Percentiles rank a stretch among this genome's conserved stretches.
phyloP scores from a whole-genome alignment of 2,329 filamentous ascomycete species.

The Trichophyton rubrum region DNA sequence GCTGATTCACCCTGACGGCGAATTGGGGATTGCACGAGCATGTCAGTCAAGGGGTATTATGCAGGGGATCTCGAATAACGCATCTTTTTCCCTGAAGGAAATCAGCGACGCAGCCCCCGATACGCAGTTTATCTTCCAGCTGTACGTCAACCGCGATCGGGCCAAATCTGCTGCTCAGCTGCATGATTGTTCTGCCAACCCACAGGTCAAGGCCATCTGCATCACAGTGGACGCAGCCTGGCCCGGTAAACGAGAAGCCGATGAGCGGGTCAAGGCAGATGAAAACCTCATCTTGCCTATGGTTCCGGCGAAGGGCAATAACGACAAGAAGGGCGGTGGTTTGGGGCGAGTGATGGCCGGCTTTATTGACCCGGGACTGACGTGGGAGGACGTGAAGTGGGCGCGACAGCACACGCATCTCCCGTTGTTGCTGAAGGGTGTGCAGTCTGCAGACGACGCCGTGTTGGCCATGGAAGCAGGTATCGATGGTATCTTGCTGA shows the following conservation, averaged over 20 bases:
- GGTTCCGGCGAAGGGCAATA: constrained; percentile 34
- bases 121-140: constrained; percentile 41
- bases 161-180: constrained; percentile 38
- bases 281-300: constrained; percentile 32
- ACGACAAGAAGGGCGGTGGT: constrained; percentile 43
- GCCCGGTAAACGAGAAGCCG: constrained; percentile 43
- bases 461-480: constrained; percentile 38
- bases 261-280: constrained; percentile 42
- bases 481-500: constrained; percentile 43
- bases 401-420: constrained; percentile 37
- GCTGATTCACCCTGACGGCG: constrained; percentile 52
- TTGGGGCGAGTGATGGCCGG: constrained; percentile 41
- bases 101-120: constrained; percentile 35
- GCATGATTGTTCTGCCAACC: constrained; percentile 28
- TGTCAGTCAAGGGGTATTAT: constrained; percentile 42
- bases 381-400: constrained; percentile 44
- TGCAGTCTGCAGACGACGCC: constrained; percentile 46
- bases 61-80: constrained; percentile 50
- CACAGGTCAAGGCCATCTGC: constrained; percentile 36
- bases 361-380: constrained; percentile 41
- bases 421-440: constrained; percentile 46
- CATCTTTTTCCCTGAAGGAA: constrained; percentile 46
- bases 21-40: constrained; percentile 45
- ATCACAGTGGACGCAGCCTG: constrained; percentile 47
- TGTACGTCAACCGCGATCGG: constrained; percentile 44